Evolutionary conservation across 345 rosid genomes (phyloP), one percentile per base, ranked within the genome.

Genomic region (Dipteronia dyeriana): DNA sequence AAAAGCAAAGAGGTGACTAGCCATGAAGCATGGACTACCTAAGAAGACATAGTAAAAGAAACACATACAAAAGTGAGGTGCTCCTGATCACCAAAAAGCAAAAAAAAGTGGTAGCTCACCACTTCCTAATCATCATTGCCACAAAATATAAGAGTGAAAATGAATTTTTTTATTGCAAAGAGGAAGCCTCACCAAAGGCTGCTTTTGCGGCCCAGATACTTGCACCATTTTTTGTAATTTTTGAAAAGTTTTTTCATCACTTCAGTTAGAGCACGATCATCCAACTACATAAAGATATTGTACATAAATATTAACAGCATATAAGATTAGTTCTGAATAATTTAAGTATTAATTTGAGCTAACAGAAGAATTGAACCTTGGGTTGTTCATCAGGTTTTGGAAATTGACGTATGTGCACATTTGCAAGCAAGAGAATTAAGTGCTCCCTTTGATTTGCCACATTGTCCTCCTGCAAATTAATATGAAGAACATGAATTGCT

Each of bases 191-290:
- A 89, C 93, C 90, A 85, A 75, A 90, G 89, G 76, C 93, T 90
- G 74, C 88, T 86, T 86, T 90, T 88, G 74, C 88, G 87, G 45
- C 93, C 91, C 77, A 90, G 76, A 75, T 86, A 88, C 77, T 86
- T 90, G 91, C 93, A 90, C 93, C 93, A 90, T 59, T 76, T 85
- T 76, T 88, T 90, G 82, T 90, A 90, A 82, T 88, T 90, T 62
- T 84, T 87, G 73, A 90, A 90, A 60, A 90, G 80, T 75, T 79
- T 86, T 83, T 86, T 85, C 93, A 90, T 90, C 64, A 86, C 88
- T 80, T 83, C 84, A 25, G 85, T 86, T 79, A 90, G 66, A 22
- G 93, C 86, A 11, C 62, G 81, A n/a, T 90, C 93, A 76, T 90
- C 93, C 85, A 90, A 80, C 91, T 90, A 70, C 41, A 83, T 26